These are phyloP conservation scores for Scytalidium sp. DNA, from an alignment of 2,329 filamentous ascomycete genomes.

Conservation along the genomic window DNA sequence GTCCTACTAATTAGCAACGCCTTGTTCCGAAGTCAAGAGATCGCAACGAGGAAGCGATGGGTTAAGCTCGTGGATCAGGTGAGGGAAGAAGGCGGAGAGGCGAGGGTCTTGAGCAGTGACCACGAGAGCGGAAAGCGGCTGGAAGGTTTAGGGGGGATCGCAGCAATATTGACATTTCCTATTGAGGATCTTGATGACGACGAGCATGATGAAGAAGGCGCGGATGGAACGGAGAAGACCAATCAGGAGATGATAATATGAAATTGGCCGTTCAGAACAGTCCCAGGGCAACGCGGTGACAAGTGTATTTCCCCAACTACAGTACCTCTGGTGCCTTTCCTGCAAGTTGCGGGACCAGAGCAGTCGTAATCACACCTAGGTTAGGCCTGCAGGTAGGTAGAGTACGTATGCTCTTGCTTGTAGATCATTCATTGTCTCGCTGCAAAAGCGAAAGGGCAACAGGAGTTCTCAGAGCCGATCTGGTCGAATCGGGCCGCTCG, in stretches of 20 bases:
- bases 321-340: no score
- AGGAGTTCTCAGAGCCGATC: no score
- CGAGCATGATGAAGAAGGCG: conserved; percentile 44
- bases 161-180: conserved; percentile 87
- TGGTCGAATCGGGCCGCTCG: no score
- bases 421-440: no score
- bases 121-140: conserved; percentile 90
- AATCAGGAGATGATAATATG: conserved; percentile 6
- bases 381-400: no score
- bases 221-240: conserved; percentile 1
- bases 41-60: conserved; percentile 74
- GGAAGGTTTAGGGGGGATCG: conserved; percentile 81
- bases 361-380: no score
- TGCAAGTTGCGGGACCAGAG: no score
- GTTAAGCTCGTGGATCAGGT: conserved; percentile 86
- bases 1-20: conserved; percentile 83
- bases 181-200: conserved; percentile 77
- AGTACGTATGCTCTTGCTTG: no score
- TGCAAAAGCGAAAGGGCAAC: no score
- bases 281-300: no score
- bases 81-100: conserved; percentile 81
- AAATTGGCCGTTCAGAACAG: background rate
- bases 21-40: conserved; percentile 79
- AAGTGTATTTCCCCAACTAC: no score
- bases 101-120: conserved; percentile 83